phyloP scores from a whole-genome alignment of 2,329 filamentous ascomycete species.

The Cytospora mali region DNA sequence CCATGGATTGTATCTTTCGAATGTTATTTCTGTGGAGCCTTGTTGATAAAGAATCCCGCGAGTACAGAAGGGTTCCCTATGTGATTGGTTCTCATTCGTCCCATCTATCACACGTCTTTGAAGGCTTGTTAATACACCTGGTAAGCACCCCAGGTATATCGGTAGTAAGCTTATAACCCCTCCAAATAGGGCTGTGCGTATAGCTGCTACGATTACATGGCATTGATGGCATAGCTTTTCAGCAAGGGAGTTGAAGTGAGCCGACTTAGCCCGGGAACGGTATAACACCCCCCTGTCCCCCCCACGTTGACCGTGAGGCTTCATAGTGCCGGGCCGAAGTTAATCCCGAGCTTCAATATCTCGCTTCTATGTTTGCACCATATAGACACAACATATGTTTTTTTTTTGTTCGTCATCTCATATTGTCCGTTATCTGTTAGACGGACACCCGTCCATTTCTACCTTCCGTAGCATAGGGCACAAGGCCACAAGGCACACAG shows the following conservation, averaged over 20 bases:
- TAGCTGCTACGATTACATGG: not conserved
- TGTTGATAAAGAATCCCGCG: not conserved
- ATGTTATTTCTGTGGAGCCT: not conserved
- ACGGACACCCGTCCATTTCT: not conserved
- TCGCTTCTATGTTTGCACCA: no score
- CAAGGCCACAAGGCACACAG: not conserved
- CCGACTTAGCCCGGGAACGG: no score
- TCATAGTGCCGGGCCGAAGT: not conserved
- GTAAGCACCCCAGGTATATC: no score
- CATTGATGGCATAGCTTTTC: not conserved
- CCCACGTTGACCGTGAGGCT: no score
- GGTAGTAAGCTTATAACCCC: no score
- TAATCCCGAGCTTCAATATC: not conserved
- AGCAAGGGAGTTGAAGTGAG: no score
- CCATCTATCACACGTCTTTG: no score
- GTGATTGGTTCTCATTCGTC: no score
- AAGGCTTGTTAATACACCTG: no score
- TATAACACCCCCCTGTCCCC: no score
- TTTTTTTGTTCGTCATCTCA: not conserved
- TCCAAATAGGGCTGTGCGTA: no score
- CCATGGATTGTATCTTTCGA: no score
- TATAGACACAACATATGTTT: not conserved
- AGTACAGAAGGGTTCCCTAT: not conserved
- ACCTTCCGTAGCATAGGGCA: slow-evolving; percentile 2
- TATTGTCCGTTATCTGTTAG: slow-evolving; percentile 19